These are phyloP conservation scores for Barbatosphaeria neglecta DNA, from an alignment of 495 filamentous ascomycete species.

Conservation along the genomic window DNA sequence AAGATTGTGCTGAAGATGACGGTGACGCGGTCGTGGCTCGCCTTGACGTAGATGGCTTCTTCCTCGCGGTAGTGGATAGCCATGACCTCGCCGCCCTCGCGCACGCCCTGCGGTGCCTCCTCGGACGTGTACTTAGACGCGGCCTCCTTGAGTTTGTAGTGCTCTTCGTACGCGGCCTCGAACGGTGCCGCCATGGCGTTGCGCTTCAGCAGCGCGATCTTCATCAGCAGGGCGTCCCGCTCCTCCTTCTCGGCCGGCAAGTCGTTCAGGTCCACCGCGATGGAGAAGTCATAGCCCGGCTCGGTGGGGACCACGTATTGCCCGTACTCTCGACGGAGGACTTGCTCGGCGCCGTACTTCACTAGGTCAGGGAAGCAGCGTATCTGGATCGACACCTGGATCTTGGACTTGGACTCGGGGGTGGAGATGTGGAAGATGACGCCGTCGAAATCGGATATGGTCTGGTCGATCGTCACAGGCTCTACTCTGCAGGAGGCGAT, in stretches of 20 bases:
- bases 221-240: constrained; percentile 71
- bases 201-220: constrained; percentile 81
- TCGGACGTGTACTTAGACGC: constrained; percentile 85
- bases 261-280: constrained; percentile 76
- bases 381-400: constrained; percentile 83
- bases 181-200: constrained; percentile 98
- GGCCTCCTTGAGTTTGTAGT: constrained; percentile 71
- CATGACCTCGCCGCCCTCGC: constrained; percentile 86
- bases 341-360: constrained; percentile 79
- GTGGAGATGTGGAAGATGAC: constrained; percentile 97
- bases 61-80: constrained; percentile 96
- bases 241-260: constrained; percentile 71
- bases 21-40: constrained; percentile 89
- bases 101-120: constrained; percentile 76
- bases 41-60: constrained; percentile 99
- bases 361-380: constrained; percentile 90
- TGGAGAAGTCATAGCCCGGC: constrained; percentile 86
- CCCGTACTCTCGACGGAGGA: constrained; percentile 89
- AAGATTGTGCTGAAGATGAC: constrained; percentile 99
- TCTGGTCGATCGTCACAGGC: constrained; percentile 84
- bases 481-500: constrained; percentile 47
- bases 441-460: constrained; percentile 95
- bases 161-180: constrained; percentile 89
- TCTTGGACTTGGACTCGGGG: constrained; percentile 81
- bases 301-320: constrained; percentile 81